Conservation (phyloP, 164 flowering plant genomes). For the grape (Vitis vinifera) region ASM3070453v1 NC_081808.1:5750001-5750500, state of each 20-base stretch:
- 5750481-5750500: too few species aligned
- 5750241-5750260: neutral
- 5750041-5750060: neutral
- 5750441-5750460: too few species aligned
- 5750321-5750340: conserved; percentile 11
- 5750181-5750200: conserved; percentile 1
- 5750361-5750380: neutral
- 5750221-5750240: neutral
- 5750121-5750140: neutral
- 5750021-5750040: neutral
- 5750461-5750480: too few species aligned
- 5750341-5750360: neutral
- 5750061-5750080: neutral
- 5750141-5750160: neutral
- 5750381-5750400: neutral
- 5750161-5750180: conserved; percentile 6
- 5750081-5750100: neutral
- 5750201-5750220: neutral
- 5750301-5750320: conserved; percentile 7
- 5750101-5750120: conserved; percentile 1
- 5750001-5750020: too few species aligned
- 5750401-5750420: neutral
- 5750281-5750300: conserved; percentile 8
- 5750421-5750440: too few species aligned
- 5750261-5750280: conserved; percentile 6